These are phyloP conservation scores for Tolypocladium ophioglossoides DNA, from an alignment of 2,329 filamentous ascomycete species.

Conservation along the genomic window DNA sequence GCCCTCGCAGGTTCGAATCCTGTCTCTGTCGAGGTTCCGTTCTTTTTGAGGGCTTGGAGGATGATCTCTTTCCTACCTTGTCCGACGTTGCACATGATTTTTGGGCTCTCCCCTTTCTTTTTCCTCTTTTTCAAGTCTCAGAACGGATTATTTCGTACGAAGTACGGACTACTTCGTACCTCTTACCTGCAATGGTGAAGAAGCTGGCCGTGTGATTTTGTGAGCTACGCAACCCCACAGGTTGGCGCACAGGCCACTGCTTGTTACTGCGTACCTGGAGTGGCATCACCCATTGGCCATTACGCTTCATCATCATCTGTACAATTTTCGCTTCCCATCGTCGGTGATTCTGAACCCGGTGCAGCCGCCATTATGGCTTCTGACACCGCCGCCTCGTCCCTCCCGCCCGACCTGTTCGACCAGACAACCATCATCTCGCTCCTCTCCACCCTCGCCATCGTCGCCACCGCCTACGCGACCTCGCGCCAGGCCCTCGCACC, in stretches of 20 bases:
- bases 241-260: neutral
- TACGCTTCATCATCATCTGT: neutral
- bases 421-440: conserved; percentile 49
- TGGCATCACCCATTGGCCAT: too few species aligned
- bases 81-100: too few species aligned
- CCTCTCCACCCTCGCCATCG: conserved; percentile 41
- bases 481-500: conserved; percentile 38
- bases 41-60: neutral
- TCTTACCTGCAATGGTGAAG: neutral
- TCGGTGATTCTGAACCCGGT: neutral
- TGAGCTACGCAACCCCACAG: neutral
- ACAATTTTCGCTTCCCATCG: neutral
- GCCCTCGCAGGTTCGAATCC: conserved; percentile 13
- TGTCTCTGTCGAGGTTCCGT: conserved; percentile 9
- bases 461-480: conserved; percentile 34
- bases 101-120: neutral
- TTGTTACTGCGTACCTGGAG: neutral
- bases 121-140: too few species aligned
- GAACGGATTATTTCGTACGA: too few species aligned
- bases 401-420: conserved; percentile 49
- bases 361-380: conserved; percentile 4
- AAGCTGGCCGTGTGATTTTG: neutral
- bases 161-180: neutral
- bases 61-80: too few species aligned
- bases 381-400: conserved; percentile 13